Evolutionary conservation across 2,329 filamentous ascomycete genomes (phyloP).

Genomic region (Fusarium brachygibbosum): DNA sequence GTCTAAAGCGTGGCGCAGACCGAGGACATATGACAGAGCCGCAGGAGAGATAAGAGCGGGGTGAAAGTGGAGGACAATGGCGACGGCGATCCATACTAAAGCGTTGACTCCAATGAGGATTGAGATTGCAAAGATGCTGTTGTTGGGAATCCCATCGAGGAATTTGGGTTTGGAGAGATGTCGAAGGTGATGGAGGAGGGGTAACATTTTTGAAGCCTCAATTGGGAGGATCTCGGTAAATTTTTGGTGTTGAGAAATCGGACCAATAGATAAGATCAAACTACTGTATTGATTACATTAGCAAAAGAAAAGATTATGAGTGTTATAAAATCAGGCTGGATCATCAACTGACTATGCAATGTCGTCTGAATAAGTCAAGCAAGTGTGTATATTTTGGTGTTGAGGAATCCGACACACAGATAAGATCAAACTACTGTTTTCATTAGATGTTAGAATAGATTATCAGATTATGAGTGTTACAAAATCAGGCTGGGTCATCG

Average conservation of each 20-base stretch:
- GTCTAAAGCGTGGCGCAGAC: slow-evolving; percentile 93
- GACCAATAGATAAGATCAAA: fast-evolving
- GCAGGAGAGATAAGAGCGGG: slow-evolving; percentile 80
- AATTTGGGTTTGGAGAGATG: slow-evolving; percentile 48
- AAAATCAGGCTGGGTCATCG: no score
- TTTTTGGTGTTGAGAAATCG: neutral
- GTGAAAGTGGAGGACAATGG: slow-evolving; percentile 66
- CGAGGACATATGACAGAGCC: slow-evolving; percentile 87
- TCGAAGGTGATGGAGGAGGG: slow-evolving; percentile 34
- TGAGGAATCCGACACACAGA: neutral
- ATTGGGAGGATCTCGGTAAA: neutral
- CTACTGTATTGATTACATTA: neutral
- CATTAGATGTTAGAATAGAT: neutral
- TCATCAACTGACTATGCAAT: neutral
- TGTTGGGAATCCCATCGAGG: slow-evolving; percentile 51
- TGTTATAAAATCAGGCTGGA: no score
- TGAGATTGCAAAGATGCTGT: slow-evolving; percentile 63
- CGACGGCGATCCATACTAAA: slow-evolving; percentile 67
- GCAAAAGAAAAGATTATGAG: neutral
- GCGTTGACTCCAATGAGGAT: slow-evolving; percentile 66
- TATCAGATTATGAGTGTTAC: neutral
- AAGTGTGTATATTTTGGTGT: neutral
- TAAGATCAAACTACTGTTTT: fast-evolving
- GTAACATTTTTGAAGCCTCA: slow-evolving; percentile 29
- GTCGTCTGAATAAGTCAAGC: neutral